Evolutionary conservation across 2,329 filamentous ascomycete genomes (phyloP).

Genomic region (Colletotrichum limetticola): DNA sequence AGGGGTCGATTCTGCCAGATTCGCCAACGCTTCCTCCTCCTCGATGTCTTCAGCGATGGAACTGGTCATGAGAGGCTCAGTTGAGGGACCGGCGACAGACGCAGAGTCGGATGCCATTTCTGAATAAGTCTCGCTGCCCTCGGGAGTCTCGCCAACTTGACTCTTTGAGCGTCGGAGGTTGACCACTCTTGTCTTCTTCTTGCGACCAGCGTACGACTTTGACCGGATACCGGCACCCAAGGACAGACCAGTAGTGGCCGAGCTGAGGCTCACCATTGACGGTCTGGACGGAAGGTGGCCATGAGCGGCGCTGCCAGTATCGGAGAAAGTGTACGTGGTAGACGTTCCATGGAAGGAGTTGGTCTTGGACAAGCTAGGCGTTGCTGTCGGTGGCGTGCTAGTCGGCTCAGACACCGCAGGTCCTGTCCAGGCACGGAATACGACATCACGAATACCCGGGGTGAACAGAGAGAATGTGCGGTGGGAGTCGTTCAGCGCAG

Average conservation of each 20-base stretch:
- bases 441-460: slow-evolving; percentile 86
- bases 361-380: slow-evolving; percentile 68
- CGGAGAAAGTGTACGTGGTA: slow-evolving; percentile 80
- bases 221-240: slow-evolving; percentile 69
- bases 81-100: slow-evolving; percentile 68
- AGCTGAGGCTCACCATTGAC: slow-evolving; percentile 71
- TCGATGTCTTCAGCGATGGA: slow-evolving; percentile 70
- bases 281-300: slow-evolving; percentile 75
- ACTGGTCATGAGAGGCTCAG: slow-evolving; percentile 67
- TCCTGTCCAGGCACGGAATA: slow-evolving; percentile 93
- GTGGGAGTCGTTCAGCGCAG: slow-evolving; percentile 86
- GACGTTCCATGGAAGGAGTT: slow-evolving; percentile 70
- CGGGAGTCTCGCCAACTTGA: slow-evolving; percentile 63
- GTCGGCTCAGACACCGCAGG: slow-evolving; percentile 72
- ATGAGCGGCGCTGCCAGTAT: slow-evolving; percentile 72
- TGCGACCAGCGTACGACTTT: slow-evolving; percentile 72
- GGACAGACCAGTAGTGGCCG: slow-evolving; percentile 70
- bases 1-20: slow-evolving; percentile 37
- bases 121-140: slow-evolving; percentile 59
- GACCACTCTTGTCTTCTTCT: slow-evolving; percentile 86
- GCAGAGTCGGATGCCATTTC: slow-evolving; percentile 60
- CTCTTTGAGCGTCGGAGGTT: slow-evolving; percentile 76
- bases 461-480: slow-evolving; percentile 92
- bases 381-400: slow-evolving; percentile 56
- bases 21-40: slow-evolving; percentile 50